These are phyloP conservation scores for Poa annua DNA, from an alignment of 176 grass and related monocot species.

Conservation along the genomic window DNA sequence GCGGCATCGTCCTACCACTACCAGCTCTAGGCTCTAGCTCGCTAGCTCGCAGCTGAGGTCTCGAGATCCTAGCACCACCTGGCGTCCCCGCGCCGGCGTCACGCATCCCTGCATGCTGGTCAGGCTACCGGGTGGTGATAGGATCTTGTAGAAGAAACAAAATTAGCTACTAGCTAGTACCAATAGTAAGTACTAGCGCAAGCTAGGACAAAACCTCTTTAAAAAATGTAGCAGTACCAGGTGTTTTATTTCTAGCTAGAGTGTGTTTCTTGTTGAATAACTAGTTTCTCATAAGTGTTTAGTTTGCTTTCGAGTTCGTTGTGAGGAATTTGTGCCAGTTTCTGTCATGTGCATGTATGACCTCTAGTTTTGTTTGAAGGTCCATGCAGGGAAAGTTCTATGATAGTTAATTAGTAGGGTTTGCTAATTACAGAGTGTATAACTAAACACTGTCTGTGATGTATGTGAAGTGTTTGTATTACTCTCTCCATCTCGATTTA, in stretches of 20 bases:
- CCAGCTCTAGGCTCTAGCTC: not conserved
- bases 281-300: constrained; percentile 1
- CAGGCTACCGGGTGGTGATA: constrained; percentile 53
- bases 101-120: not conserved
- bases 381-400: not conserved
- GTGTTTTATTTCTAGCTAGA: constrained; percentile 15
- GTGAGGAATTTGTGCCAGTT: not conserved
- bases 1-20: not conserved
- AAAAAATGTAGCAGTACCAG: not conserved
- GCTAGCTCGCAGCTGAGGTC: not conserved
- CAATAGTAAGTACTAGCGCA: not conserved
- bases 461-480: too few relatives aligned
- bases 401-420: not conserved
- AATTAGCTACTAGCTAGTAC: constrained; percentile 19
- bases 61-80: constrained; percentile 64
- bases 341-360: not conserved
- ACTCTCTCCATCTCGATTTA: too few relatives aligned
- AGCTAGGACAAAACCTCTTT: constrained; percentile 1
- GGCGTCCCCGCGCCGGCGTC: constrained; percentile 2
- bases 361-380: constrained; percentile 36
- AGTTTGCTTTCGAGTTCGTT: not conserved
- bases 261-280: constrained; percentile 1
- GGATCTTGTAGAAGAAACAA: constrained; percentile 41
- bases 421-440: not conserved
- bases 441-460: not conserved